phyloP scores from a whole-genome alignment of 1,139 yeast species.

The Protomyces inundatus region DNA sequence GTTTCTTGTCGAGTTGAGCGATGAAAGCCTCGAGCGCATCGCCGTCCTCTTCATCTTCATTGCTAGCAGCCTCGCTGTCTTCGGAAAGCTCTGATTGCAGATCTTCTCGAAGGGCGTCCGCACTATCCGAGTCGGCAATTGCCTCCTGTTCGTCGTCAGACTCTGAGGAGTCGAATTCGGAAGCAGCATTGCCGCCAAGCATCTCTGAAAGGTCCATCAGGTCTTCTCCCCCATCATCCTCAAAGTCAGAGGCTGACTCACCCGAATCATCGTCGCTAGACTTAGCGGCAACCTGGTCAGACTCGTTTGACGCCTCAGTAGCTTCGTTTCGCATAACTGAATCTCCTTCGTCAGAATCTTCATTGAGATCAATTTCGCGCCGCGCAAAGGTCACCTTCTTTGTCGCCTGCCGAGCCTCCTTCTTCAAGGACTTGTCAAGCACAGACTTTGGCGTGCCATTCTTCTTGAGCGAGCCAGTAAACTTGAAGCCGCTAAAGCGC shows the following conservation, averaged over 20 bases:
- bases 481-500: conserved; percentile 28
- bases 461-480: conserved; percentile 25
- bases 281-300: conserved; percentile 32
- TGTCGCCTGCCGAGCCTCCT: conserved; percentile 16
- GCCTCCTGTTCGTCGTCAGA: not conserved
- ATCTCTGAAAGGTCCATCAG: conserved; percentile 47
- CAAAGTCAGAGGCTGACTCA: conserved; percentile 28
- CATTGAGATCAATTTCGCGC: conserved; percentile 36
- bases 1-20: conserved; percentile 36
- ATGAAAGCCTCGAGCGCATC: conserved; percentile 35
- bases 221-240: conserved; percentile 15
- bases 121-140: not conserved
- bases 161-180: not conserved
- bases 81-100: conserved; percentile 34
- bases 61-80: conserved; percentile 46
- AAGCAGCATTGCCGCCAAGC: conserved; percentile 45
- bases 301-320: conserved; percentile 41
- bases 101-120: not conserved
- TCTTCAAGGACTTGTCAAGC: not conserved
- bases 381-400: conserved; percentile 28
- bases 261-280: conserved; percentile 32
- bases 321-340: conserved; percentile 33
- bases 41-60: conserved; percentile 39
- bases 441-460: not conserved
- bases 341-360: conserved; percentile 38